phyloP scores from a whole-genome alignment of 164 flowering plant genomes.

The Kingdonia uniflora region DNA sequence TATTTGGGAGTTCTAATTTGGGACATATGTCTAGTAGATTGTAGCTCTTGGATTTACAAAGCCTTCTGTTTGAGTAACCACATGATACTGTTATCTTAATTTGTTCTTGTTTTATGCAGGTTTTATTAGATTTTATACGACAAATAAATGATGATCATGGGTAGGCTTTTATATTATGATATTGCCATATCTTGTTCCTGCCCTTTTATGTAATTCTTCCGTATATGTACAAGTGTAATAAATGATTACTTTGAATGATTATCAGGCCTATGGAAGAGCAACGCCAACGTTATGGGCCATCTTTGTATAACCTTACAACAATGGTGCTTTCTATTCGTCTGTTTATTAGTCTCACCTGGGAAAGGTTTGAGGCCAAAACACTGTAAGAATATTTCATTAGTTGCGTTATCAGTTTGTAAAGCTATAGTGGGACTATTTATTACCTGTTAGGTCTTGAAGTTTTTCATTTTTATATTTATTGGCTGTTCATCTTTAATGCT shows the following conservation, averaged over 20 bases:
- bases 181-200: background rate
- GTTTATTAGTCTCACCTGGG: slow-evolving; percentile 52
- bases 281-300: slow-evolving; percentile 89
- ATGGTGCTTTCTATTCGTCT: slow-evolving; percentile 58
- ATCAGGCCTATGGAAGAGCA: slow-evolving; percentile 98
- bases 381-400: slow-evolving; percentile 44
- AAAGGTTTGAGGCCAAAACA: slow-evolving; percentile 44
- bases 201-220: no score
- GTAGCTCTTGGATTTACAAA: no score
- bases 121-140: slow-evolving; percentile 75
- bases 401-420: background rate
- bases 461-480: no score
- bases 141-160: slow-evolving; percentile 95
- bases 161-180: slow-evolving; percentile 24
- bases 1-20: no score
- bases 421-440: background rate
- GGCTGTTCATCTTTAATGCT: slow-evolving; percentile 3
- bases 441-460: background rate
- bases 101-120: slow-evolving; percentile 35
- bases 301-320: slow-evolving; percentile 72
- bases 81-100: no score
- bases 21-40: no score
- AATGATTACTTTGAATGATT: background rate
- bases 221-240: no score
- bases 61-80: no score